A percentile compares a stretch with the other conserved stretches of the same genome.
These are phyloP conservation scores for Solanum pimpinellifolium DNA, from an alignment of 257 asterid species.

Conservation along the genomic window DNA sequence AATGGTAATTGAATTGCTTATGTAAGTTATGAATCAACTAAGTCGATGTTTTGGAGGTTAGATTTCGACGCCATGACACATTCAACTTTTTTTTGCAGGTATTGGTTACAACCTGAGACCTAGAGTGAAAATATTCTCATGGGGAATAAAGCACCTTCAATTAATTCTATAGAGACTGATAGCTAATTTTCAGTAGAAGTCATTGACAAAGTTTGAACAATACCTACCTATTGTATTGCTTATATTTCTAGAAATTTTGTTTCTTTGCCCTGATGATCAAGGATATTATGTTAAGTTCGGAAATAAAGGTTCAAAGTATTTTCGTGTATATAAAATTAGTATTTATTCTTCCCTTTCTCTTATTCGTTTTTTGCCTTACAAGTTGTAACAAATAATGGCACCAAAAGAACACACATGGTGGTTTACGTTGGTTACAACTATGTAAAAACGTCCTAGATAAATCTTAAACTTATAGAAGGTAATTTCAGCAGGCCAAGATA, in stretches of 20 bases:
- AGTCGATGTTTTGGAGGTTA: neutral
- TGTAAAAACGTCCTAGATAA: neutral
- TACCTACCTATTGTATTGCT: neutral
- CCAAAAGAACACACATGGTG: neutral
- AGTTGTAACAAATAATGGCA: neutral
- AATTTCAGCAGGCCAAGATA: neutral
- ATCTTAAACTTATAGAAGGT: neutral
- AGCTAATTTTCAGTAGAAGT: neutral
- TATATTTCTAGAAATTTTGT: neutral
- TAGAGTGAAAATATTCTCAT: neutral
- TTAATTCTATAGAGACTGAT: neutral
- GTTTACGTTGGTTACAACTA: neutral
- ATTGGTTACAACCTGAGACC: neutral
- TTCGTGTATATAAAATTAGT: neutral
- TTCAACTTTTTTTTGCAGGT: neutral
- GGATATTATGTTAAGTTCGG: neutral
- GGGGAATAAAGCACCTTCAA: neutral
- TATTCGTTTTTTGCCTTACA: neutral
- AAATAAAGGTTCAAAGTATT: neutral
- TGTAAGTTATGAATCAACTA: neutral
- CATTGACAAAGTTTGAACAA: neutral
- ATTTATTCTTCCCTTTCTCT: neutral
- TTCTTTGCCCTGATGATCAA: neutral
- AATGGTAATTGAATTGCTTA: neutral
- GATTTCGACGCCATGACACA: neutral